Evolutionary conservation across 1,284 basidiomycete genomes (phyloP).

Genomic region (Microbotryomycetes sp.): DNA sequence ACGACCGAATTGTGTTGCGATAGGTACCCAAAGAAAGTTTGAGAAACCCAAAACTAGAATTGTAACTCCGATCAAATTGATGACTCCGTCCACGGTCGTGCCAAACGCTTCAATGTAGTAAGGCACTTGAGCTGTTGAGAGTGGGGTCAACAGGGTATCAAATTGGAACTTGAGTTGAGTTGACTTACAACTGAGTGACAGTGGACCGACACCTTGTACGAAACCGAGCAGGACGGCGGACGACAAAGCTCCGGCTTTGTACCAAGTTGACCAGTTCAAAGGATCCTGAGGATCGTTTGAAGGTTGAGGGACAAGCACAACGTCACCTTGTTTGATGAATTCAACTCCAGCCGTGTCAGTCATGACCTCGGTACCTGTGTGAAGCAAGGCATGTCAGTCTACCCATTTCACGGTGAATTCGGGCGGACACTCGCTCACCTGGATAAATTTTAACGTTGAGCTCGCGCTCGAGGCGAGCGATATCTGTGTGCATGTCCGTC

Average conservation of each 20-base stretch:
- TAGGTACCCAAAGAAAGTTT: constrained; percentile 3
- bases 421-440: background rate
- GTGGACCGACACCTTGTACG: background rate
- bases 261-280: background rate
- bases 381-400: too few relatives aligned
- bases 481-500: constrained; percentile 6
- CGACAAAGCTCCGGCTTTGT: background rate
- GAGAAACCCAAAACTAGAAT: background rate
- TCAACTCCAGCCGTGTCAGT: background rate
- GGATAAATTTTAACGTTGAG: constrained; percentile 1
- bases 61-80: constrained; percentile 9
- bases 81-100: background rate
- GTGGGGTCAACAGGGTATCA: too few relatives aligned
- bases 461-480: constrained; percentile 4
- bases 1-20: constrained; percentile 3
- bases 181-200: background rate
- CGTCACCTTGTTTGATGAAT: background rate
- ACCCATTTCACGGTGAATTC: too few relatives aligned
- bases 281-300: background rate
- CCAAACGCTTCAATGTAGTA: constrained; percentile 3
- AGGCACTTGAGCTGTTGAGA: constrained; percentile 1
- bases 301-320: constrained; percentile 5
- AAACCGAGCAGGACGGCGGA: constrained; percentile 4
- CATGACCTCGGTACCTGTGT: background rate
- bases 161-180: too few relatives aligned